Conservation (phyloP, 306 rosid genomes). For the Casuarina glauca region DNA sequence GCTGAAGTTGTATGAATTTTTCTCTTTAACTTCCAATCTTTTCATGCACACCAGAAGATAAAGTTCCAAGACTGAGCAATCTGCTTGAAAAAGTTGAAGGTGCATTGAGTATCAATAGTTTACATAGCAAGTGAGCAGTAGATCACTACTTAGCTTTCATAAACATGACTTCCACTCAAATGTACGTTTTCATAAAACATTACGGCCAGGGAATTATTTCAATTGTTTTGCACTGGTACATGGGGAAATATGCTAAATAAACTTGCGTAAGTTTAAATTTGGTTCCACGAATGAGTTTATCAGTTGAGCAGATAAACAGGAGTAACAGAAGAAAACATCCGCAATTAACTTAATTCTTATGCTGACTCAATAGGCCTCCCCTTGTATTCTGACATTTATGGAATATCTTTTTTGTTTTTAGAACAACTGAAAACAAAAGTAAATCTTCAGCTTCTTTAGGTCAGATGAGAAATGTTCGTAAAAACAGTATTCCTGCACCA, state of each 20-base stretch:
- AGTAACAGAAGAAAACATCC: background rate
- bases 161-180: background rate
- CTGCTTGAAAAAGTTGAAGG: slow-evolving; percentile 44
- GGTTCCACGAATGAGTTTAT: background rate
- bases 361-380: background rate
- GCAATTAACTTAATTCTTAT: background rate
- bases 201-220: background rate
- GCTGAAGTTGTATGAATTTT: slow-evolving; percentile 80
- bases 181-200: background rate
- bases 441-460: background rate
- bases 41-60: slow-evolving; percentile 86
- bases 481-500: background rate
- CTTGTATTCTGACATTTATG: no score
- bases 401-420: no score
- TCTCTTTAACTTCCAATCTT: slow-evolving; percentile 84
- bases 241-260: background rate
- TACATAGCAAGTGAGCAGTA: background rate
- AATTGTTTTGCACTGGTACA: background rate
- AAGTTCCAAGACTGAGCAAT: slow-evolving; percentile 84
- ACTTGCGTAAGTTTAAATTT: background rate
- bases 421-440: background rate
- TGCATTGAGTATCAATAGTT: slow-evolving; percentile 16
- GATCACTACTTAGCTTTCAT: slow-evolving; percentile 1
- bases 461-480: background rate
- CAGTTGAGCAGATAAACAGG: background rate